Percentiles rank a stretch among this genome's conserved stretches.
Evolutionary conservation across 2,329 filamentous ascomycete genomes (phyloP).

Genomic region (Aureobasidium leucospermi): DNA sequence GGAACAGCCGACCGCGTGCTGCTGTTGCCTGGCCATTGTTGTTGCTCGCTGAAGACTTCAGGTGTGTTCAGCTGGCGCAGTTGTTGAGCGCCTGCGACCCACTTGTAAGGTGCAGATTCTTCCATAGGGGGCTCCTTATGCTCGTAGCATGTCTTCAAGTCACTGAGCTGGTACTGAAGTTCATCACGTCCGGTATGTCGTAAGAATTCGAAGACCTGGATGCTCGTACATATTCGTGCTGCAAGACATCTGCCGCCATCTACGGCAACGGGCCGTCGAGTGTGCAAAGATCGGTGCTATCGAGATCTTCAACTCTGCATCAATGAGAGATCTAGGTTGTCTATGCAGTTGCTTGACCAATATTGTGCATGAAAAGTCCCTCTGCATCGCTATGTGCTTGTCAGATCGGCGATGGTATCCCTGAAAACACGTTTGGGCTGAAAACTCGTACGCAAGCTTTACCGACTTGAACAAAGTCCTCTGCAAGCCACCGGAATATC

Average conservation of each 20-base stretch:
- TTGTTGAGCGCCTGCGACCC: slow-evolving; percentile 3
- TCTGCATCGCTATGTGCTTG: not conserved
- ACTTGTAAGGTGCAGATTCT: not conserved
- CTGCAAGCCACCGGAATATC: slow-evolving; percentile 1
- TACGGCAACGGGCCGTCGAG: not conserved
- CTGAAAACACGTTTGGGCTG: not conserved
- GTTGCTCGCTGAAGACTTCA: not conserved
- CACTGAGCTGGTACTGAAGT: not conserved
- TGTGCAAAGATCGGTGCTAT: not conserved
- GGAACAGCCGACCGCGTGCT: not conserved
- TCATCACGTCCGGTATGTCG: not conserved
- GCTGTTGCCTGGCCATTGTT: not conserved
- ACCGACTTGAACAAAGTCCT: not conserved
- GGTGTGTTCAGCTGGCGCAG: not conserved
- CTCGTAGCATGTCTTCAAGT: not conserved
- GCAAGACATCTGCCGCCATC: slow-evolving; percentile 3
- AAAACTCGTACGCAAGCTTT: not conserved
- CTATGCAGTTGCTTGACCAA: not conserved
- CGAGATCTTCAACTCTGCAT: not conserved
- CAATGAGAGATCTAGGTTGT: not conserved
- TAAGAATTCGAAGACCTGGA: not conserved
- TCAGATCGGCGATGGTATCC: slow-evolving; percentile 1
- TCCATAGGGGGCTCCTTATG: not conserved
- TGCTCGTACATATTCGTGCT: not conserved
- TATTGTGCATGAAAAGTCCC: not conserved